Conservation (phyloP, 192 early-diverging fungal genomes). For the Backusella westeae region DNA sequence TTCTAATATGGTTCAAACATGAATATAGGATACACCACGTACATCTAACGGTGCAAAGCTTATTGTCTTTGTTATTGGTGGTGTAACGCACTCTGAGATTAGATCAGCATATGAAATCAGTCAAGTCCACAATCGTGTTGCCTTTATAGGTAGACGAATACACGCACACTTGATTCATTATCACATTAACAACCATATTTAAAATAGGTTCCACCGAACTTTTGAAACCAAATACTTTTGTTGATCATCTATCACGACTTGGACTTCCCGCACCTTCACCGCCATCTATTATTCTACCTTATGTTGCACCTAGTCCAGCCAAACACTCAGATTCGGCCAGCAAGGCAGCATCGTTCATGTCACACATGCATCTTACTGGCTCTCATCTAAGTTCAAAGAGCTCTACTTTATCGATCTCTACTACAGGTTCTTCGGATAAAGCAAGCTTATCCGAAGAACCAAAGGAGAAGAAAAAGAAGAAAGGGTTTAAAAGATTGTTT, state of each 20-base stretch:
- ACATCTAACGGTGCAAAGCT: conserved; percentile 47
- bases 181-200: not conserved
- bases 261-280: conserved; percentile 9
- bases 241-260: conserved; percentile 25
- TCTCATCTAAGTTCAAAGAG: not conserved
- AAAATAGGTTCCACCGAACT: conserved; percentile 25
- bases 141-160: conserved; percentile 54
- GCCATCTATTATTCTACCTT: conserved; percentile 21
- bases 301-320: conserved; percentile 17
- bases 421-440: not conserved
- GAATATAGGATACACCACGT: not conserved
- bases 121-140: conserved; percentile 59
- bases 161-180: not conserved
- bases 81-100: conserved; percentile 76
- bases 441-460: not conserved
- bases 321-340: not conserved
- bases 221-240: conserved; percentile 22
- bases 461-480: conserved; percentile 34
- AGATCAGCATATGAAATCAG: conserved; percentile 64
- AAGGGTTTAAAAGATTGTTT: conserved; percentile 31
- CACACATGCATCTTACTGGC: conserved; percentile 6
- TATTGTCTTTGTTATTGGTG: conserved; percentile 85
- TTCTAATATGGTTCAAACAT: not conserved
- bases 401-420: not conserved
- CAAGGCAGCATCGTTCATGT: conserved; percentile 11